phyloP scores from a whole-genome alignment of 345 rosid species.

The Populus alba region DNA sequence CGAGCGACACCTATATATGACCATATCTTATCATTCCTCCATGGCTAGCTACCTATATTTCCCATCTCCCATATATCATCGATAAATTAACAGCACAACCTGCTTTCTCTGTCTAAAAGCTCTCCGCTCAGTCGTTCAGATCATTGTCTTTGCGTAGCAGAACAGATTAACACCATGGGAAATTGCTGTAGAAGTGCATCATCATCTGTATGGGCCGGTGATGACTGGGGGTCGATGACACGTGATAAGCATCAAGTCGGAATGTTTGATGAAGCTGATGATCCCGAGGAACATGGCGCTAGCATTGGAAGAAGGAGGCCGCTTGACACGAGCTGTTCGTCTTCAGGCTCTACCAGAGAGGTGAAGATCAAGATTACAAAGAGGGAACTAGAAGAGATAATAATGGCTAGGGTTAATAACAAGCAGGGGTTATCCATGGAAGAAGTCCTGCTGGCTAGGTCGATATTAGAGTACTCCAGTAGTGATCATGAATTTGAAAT shows the following conservation, averaged over 20 bases:
- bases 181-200: slow-evolving; percentile 30
- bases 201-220: slow-evolving; percentile 33
- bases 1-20: neutral
- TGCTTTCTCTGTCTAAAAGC: slow-evolving; percentile 7
- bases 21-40: neutral
- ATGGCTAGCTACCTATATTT: neutral
- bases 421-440: slow-evolving; percentile 43
- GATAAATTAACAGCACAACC: neutral
- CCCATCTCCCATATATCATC: neutral
- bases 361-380: slow-evolving; percentile 71
- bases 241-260: neutral
- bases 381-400: slow-evolving; percentile 59
- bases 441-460: slow-evolving; percentile 29
- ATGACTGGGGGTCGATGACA: slow-evolving; percentile 34
- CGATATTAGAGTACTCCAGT: slow-evolving; percentile 3
- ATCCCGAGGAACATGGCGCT: neutral
- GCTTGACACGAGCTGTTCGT: slow-evolving; percentile 6
- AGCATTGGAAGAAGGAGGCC: slow-evolving; percentile 19
- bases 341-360: slow-evolving; percentile 26
- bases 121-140: neutral
- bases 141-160: neutral
- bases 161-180: slow-evolving; percentile 34
- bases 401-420: slow-evolving; percentile 41
- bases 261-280: neutral
- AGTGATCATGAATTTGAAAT: neutral